phyloP scores from a whole-genome alignment of 2,329 filamentous ascomycete species.

The Chaetomiaceae sp. region DNA sequence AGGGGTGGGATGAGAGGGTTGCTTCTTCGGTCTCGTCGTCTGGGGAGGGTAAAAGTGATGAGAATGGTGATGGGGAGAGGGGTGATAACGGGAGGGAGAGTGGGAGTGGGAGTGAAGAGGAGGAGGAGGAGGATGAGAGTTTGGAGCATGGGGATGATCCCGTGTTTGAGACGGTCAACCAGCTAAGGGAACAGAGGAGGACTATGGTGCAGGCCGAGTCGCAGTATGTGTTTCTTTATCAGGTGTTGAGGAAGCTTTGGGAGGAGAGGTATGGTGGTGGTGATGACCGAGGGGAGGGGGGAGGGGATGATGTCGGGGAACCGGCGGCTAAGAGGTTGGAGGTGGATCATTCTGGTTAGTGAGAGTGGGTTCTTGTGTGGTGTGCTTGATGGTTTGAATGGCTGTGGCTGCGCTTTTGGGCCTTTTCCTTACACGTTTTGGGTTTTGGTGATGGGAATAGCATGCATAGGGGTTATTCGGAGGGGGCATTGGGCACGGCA shows the following conservation, averaged over 20 bases:
- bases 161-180: conserved; percentile 74
- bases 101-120: conserved; percentile 2
- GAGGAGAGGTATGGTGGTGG: conserved; percentile 52
- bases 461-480: neutral
- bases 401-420: too few species aligned
- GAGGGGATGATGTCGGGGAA: conserved; percentile 25
- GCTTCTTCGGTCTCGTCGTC: neutral
- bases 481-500: neutral
- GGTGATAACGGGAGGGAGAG: neutral
- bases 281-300: conserved; percentile 24
- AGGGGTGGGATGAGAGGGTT: conserved; percentile 37
- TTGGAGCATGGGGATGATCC: conserved; percentile 48
- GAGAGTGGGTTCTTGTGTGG: neutral
- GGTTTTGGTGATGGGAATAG: neutral
- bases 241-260: conserved; percentile 74
- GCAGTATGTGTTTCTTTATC: conserved; percentile 86
- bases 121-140: neutral
- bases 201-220: conserved; percentile 91
- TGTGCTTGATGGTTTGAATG: neutral
- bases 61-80: neutral
- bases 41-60: neutral
- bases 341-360: conserved; percentile 37
- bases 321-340: conserved; percentile 52
- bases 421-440: neutral
- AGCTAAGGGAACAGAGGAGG: conserved; percentile 78